Percentiles rank a stretch among this genome's conserved stretches.
Evolutionary conservation across 2,329 filamentous ascomycete species (phyloP).

Genomic region (Thelonectria olida): DNA sequence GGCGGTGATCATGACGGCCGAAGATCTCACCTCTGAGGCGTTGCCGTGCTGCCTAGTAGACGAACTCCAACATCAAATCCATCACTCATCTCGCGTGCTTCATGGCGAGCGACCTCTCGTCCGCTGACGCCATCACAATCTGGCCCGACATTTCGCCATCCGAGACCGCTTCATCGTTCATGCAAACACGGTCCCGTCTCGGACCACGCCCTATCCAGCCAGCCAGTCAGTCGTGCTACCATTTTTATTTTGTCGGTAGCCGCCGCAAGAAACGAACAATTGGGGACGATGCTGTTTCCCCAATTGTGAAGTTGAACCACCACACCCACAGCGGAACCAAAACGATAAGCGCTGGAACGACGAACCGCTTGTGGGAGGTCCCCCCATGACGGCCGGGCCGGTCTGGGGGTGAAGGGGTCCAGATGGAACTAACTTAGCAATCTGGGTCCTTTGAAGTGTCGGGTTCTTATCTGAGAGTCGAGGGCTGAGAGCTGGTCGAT

Average conservation of each 20-base stretch:
- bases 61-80: background rate
- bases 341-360: conserved; percentile 14
- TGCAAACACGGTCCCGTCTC: conserved; percentile 1
- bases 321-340: too few species aligned
- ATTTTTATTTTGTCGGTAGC: conserved; percentile 10
- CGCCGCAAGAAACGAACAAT: conserved; percentile 13
- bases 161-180: conserved; percentile 13
- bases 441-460: too few species aligned
- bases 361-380: background rate
- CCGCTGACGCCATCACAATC: conserved; percentile 34
- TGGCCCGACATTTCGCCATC: conserved; percentile 32
- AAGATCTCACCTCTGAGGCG: too few species aligned
- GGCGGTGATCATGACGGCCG: too few species aligned
- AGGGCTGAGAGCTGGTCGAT: background rate
- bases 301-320: too few species aligned
- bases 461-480: background rate
- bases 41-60: too few species aligned
- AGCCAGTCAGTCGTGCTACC: too few species aligned
- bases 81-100: conserved; percentile 16
- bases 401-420: background rate
- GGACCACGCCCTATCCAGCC: conserved; percentile 9
- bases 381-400: conserved; percentile 7
- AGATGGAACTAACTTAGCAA: too few species aligned
- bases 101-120: conserved; percentile 29
- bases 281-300: too few species aligned